phyloP scores from a whole-genome alignment of 192 early-diverging fungal genomes.

The Podila epicladia region DNA sequence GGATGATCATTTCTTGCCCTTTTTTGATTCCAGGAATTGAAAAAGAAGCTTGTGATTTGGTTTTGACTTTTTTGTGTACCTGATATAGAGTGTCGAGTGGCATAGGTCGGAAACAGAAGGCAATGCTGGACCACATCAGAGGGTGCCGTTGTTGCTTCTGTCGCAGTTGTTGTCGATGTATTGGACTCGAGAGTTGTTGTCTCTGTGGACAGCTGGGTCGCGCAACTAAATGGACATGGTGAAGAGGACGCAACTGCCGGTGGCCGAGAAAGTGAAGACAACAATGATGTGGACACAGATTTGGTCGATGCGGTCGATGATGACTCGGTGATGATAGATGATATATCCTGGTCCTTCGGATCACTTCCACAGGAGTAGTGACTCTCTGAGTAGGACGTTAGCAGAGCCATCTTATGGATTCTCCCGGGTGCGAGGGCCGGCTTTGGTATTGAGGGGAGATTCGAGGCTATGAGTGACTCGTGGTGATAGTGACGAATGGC shows the following conservation, averaged over 20 bases:
- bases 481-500: neutral
- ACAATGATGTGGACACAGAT: neutral
- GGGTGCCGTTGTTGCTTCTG: neutral
- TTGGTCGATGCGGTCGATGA: neutral
- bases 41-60: too few species aligned
- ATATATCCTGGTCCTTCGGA: too few species aligned
- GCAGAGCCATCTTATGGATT: too few species aligned
- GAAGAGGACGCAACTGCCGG: neutral
- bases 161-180: neutral
- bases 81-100: constrained; percentile 44
- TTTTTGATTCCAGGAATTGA: too few species aligned
- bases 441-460: neutral
- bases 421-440: neutral
- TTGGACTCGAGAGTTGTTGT: constrained; percentile 4
- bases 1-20: too few species aligned
- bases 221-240: too few species aligned
- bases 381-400: too few species aligned
- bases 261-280: neutral
- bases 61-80: constrained; percentile 13
- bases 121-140: constrained; percentile 48
- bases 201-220: neutral
- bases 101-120: constrained; percentile 60
- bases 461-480: neutral
- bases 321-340: neutral
- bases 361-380: too few species aligned